phyloP scores from a whole-genome alignment of 23 red algal genomes.

The Pyropia haitanensis region DNA sequence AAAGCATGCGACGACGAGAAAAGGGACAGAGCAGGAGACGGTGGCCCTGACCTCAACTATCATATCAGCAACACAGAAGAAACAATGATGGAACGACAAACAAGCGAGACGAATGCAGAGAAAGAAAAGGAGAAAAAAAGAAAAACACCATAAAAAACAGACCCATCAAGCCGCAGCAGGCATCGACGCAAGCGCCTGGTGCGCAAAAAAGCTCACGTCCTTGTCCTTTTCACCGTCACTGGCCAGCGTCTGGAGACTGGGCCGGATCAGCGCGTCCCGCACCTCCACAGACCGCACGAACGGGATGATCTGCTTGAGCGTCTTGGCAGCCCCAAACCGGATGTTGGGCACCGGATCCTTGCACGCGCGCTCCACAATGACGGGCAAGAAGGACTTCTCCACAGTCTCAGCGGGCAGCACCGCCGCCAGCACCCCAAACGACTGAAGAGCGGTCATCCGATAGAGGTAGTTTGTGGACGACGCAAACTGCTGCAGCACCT shows the following conservation, averaged over 20 bases:
- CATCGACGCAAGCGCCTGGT: conserved; percentile 47
- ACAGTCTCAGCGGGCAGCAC: conserved; percentile 49
- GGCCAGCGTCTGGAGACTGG: conserved; percentile 42
- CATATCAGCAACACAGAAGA: no score
- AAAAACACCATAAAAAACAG: no score
- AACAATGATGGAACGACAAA: no score
- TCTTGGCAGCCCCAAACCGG: conserved; percentile 90
- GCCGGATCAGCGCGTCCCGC: conserved; percentile 46
- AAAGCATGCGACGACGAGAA: no score
- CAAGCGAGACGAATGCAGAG: no score
- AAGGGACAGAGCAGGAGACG: no score
- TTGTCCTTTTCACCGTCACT: conserved; percentile 63
- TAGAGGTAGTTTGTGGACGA: conserved; percentile 78
- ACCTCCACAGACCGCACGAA: conserved; percentile 51
- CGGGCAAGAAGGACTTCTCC: conserved; percentile 74
- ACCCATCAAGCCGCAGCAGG: no score
- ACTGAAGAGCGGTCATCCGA: conserved; percentile 86
- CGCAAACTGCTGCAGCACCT: conserved; percentile 60
- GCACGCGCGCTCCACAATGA: conserved; percentile 69
- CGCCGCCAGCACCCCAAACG: conserved; percentile 67
- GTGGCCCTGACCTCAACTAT: no score
- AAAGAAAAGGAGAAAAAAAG: no score
- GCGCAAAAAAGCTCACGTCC: conserved; percentile 80
- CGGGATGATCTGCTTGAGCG: conserved; percentile 45
- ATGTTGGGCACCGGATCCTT: conserved; percentile 92